Conservation (phyloP, 1,284 basidiomycete species). For the Cryptococcus sp. region DNA sequence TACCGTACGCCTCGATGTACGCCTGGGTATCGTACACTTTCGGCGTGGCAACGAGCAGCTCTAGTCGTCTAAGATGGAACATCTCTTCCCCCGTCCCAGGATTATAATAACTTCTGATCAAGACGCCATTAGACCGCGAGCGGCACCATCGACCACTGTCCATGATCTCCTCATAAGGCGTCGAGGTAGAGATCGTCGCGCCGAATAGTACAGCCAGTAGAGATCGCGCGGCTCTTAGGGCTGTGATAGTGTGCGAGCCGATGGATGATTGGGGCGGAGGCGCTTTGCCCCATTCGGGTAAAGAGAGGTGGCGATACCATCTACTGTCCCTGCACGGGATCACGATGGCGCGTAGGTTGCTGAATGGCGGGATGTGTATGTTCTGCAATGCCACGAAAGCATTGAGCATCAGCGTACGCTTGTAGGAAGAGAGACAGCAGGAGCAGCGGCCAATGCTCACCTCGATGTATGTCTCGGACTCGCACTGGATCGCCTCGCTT, state of each 20-base stretch:
- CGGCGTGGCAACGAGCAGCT: conserved; percentile 14
- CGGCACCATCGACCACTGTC: conserved; percentile 12
- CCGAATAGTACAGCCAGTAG: conserved; percentile 10
- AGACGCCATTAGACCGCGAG: conserved; percentile 16
- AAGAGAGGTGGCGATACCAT: conserved; percentile 9
- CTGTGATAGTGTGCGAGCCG: conserved; percentile 10
- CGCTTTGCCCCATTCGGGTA: conserved; percentile 17
- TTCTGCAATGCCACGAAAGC: neutral
- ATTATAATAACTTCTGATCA: conserved; percentile 19
- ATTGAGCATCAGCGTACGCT: neutral
- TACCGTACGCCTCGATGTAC: too few species aligned
- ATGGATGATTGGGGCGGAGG: conserved; percentile 13
- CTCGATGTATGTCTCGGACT: conserved; percentile 18
- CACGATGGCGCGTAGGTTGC: conserved; percentile 2
- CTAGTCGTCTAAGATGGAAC: conserved; percentile 19
- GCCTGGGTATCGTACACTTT: conserved; percentile 7
- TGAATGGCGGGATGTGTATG: conserved; percentile 13
- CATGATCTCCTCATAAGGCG: conserved; percentile 1
- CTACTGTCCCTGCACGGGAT: conserved; percentile 8
- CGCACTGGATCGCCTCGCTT: conserved; percentile 12
- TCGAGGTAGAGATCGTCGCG: neutral
- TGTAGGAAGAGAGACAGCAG: neutral
- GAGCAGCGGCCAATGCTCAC: neutral
- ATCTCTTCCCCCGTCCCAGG: conserved; percentile 11
- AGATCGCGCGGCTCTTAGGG: conserved; percentile 6